Evolutionary conservation across 1,139 yeast species (phyloP).

Genomic region (Insectozyma bohioensis): DNA sequence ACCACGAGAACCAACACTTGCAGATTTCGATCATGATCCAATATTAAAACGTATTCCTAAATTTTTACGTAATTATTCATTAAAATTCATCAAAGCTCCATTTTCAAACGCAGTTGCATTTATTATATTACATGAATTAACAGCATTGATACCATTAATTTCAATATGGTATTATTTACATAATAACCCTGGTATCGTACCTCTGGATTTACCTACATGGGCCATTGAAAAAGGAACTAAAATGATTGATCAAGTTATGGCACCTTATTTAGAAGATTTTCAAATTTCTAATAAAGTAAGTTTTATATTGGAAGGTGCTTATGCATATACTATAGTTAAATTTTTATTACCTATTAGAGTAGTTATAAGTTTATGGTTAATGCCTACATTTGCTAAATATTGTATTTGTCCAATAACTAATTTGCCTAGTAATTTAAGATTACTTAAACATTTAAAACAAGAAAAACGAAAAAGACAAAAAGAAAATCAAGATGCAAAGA

Average conservation of each 20-base stretch:
- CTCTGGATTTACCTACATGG: constrained; percentile 66
- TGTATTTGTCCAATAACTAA: constrained; percentile 53
- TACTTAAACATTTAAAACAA: constrained; percentile 12
- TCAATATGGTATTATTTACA: constrained; percentile 76
- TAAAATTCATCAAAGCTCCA: constrained; percentile 57
- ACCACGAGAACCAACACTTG: constrained; percentile 9
- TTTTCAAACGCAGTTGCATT: constrained; percentile 72
- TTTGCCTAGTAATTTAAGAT: constrained; percentile 25
- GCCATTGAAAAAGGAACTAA: constrained; percentile 61
- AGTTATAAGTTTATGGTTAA: constrained; percentile 52
- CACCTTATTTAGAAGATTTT: constrained; percentile 33
- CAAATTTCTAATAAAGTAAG: constrained; percentile 54
- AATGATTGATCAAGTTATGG: constrained; percentile 50
- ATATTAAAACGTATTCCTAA: constrained; percentile 45
- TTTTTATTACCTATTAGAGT: constrained; percentile 60
- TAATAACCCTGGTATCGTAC: constrained; percentile 40
- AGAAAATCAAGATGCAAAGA: constrained; percentile 9
- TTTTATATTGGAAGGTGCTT: constrained; percentile 79
- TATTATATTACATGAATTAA: constrained; percentile 75
- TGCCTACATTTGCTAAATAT: constrained; percentile 68
- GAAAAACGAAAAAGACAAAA: constrained; percentile 8
- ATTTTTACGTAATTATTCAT: constrained; percentile 50
- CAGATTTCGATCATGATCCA: constrained; percentile 23
- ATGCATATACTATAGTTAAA: constrained; percentile 81
- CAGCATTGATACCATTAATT: constrained; percentile 79